phyloP scores from a whole-genome alignment of 805 yeast species.

The Myxozyma melibiosi region DNA sequence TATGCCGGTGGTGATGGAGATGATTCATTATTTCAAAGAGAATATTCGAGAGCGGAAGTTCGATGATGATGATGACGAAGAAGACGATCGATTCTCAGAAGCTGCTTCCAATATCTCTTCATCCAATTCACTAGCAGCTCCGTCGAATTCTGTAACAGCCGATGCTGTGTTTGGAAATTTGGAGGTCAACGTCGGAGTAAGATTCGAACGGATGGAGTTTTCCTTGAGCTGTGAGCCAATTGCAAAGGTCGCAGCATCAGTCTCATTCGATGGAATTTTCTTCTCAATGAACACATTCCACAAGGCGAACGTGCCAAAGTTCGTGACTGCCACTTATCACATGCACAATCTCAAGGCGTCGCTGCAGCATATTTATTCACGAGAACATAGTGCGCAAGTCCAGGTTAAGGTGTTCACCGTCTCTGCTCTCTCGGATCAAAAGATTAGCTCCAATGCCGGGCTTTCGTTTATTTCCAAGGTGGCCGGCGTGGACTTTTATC shows the following conservation, averaged over 20 bases:
- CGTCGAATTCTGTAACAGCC: not conserved
- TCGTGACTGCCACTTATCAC: conserved; percentile 51
- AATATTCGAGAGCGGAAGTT: conserved; percentile 45
- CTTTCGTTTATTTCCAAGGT: conserved; percentile 50
- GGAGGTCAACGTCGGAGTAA: conserved; percentile 63
- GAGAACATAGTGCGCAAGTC: conserved; percentile 81
- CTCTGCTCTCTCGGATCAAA: conserved; percentile 21
- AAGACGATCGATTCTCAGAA: not conserved
- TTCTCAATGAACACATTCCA: conserved; percentile 58
- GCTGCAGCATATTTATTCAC: conserved; percentile 85
- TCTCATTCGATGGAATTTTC: conserved; percentile 69
- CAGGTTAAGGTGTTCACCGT: conserved; percentile 49
- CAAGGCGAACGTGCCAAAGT: conserved; percentile 39
- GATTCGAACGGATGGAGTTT: conserved; percentile 71
- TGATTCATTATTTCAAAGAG: conserved; percentile 53
- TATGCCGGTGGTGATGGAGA: conserved; percentile 72
- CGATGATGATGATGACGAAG: conserved; percentile 1
- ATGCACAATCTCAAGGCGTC: conserved; percentile 66
- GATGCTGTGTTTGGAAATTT: conserved; percentile 51
- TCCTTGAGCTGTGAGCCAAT: conserved; percentile 89
- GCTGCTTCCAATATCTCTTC: not conserved
- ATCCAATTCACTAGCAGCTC: not conserved
- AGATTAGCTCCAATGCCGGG: conserved; percentile 9
- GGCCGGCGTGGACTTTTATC: conserved; percentile 58
- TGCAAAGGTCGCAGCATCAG: conserved; percentile 87